Base-by-base conservation (phyloP, 164 flowering plant species). In the Vitis cinerea region DNA sequence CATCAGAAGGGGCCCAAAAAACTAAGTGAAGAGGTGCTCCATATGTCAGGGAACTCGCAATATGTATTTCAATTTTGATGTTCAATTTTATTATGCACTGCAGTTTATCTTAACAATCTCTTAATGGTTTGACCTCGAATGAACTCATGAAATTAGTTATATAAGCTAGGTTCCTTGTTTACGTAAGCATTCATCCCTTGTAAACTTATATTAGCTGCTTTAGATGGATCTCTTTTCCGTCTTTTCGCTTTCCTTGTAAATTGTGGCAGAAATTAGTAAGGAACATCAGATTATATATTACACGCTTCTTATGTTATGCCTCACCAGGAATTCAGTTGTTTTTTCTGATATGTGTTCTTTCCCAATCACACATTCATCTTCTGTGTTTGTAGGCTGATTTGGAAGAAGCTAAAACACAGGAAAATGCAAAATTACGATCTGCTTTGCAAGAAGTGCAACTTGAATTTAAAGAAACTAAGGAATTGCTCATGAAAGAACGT, bases 351-450 rank as follows among this genome's bases (percentile, higher is more conserved):
- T 37, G 12, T 64, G 13, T 13, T 19, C 31, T 54, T 52, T 31
- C 13, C 53, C 11, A 29, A 4, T 59, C 14, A 5, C 12, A 8
- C 15, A 14, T 9, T 50, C 14, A 17, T 54, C 47, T 60, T 55
- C 1, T 73, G 5, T 59, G 14, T 50, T 71, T 78, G 68, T 72
- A 94, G 98, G 82, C 87, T 79, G 97, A 92, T 77, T 10, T 90
- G 70, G 98, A 94, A 79, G 98, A 94, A 79, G 86, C 94, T 64
- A 94, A 90, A 79, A 83, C 81, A 16, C 92, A 92, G 81, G 98
- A 94, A 84, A 94, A 86, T 82, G 81, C 85, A 59, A 92, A 89
- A 79, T 72, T 92, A 58, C 97, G 88, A 75, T 78, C 83, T 64
- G 88, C 93, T 76, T 81, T 94, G 84, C 85, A 88, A 78, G 95